Evolutionary conservation across 306 rosid species (phyloP), one percentile per base, ranked within the genome.

Genomic region (Aeschynomene evenia): DNA sequence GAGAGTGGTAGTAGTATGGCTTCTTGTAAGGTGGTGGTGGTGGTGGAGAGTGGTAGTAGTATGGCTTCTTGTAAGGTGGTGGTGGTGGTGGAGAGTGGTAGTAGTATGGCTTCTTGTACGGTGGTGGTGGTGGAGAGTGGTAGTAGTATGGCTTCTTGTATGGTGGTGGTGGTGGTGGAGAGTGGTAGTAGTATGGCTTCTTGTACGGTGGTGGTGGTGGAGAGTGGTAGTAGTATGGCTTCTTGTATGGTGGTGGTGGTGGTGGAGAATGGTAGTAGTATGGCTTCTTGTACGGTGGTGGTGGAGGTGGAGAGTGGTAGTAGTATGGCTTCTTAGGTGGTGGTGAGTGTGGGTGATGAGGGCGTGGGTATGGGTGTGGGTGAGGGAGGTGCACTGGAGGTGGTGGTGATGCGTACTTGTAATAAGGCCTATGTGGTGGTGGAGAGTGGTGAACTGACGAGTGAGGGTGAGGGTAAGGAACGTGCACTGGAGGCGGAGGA

Each of bases 201-300:
- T 45, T n/a, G 6, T 79, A 73, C 15, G 77, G 74, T 6, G 78
- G 74, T 1, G 57, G 9, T 4, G 78, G 81, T 3, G 79, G 71
- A 18, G 79, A 61, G 50, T 5, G 52, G 21, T 46, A 46, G n/a
- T n/a, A n/a, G n/a, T n/a, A n/a, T 20, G 28, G 13, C 28, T 50
- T 19, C 56, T 50, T 50, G 56, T 50, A 50, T 9, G 31, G 31
- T 36, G 76, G 73, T 11, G 77, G 70, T 1, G 56, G 3, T 2
- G 77, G 78, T 2, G 78, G 69, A 15, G 77, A 69, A n/a, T n/a
- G n/a, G n/a, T n/a, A n/a, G n/a, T n/a, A n/a, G n/a, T n/a, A n/a
- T 40, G 72, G 51, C 2, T 45, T 1, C 21, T 45, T n/a, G 6
- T 79, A 73, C 15, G 77, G 74, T 6, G 78, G 74, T 1, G 57